These are phyloP conservation scores for Serpula lacrymans DNA, from an alignment of 768 basidiomycete genomes.

Conservation along the genomic window DNA sequence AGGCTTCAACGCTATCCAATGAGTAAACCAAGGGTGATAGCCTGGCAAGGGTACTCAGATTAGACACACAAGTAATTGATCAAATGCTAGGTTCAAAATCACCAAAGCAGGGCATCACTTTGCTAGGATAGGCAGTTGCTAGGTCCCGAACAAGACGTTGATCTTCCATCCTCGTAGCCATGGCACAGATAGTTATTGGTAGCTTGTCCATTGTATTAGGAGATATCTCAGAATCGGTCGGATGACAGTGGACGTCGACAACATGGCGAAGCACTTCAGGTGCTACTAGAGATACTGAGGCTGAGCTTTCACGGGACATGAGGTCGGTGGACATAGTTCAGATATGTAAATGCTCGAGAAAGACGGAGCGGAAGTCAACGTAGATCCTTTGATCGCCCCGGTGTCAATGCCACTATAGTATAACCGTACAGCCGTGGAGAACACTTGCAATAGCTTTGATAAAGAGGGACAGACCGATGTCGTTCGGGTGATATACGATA, in stretches of 20 bases:
- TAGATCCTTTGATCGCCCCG: too few species aligned
- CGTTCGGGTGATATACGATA: too few species aligned
- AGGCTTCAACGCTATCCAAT: conserved; percentile 58
- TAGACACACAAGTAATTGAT: conserved; percentile 8
- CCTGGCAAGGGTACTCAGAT: conserved; percentile 42
- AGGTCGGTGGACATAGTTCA: too few species aligned
- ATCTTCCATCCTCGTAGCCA: conserved; percentile 67
- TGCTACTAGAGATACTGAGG: too few species aligned
- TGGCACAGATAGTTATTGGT: conserved; percentile 74
- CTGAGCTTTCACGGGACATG: too few species aligned
- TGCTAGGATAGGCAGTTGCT: conserved; percentile 55
- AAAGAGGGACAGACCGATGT: too few species aligned
- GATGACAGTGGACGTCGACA: conserved; percentile 90
- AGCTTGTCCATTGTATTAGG: conserved; percentile 50
- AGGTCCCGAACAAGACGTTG: conserved; percentile 69
- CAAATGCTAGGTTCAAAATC: conserved; percentile 24
- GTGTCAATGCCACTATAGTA: too few species aligned
- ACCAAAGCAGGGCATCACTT: conserved; percentile 90
- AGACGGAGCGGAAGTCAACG: too few species aligned
- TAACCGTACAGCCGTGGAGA: too few species aligned
- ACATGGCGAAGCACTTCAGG: conserved; percentile 59
- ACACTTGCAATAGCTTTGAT: too few species aligned
- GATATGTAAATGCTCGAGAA: too few species aligned
- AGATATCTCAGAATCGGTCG: conserved; percentile 67
- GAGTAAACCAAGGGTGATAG: conserved; percentile 92